Evolutionary conservation across 2,329 filamentous ascomycete species (phyloP), one percentile per base, ranked within the genome.

Genomic region (Hypoxylon sp.): DNA sequence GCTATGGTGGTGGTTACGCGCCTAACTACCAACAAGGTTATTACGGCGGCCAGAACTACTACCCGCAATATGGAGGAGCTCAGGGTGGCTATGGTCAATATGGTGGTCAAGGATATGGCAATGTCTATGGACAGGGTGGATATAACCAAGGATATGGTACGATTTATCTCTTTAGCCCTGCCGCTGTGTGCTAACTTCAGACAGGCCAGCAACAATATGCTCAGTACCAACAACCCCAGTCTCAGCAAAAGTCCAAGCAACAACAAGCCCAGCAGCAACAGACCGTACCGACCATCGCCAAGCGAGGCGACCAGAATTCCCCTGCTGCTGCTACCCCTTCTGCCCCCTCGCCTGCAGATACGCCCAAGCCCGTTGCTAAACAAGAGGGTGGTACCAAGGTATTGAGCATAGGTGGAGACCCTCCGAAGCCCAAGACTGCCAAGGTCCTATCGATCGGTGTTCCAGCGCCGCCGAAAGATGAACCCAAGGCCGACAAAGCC

Each of bases 381-480:
- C 88, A 85, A 77, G 83, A 84, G 64, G 85, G 84, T 30, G 84
- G 84, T 42, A 78, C 87, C 49, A 92, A 91, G 77, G 89, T 91
- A 16, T 78, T 90, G 70, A 90, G 81, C 77, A 89, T 87, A 73
- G 85, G 85, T 20, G 85, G 84, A 54, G 86, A 88, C 54, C 73
- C 78, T 22, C 72, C 79, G 26, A 83, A 84, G 75, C 79, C 83
- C 56, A 84, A 84, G 74, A 76, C 78, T 36, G 83, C 90, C 32
- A 94, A 94, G 79, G 91, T 95, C n/a, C 83, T 94, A 26, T 91
- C 91, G 46, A 90, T 97, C 59, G 91, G 91, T 45, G 84, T 81
- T 16, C 80, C 85, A 1, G 53, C 79, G 6, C 80, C 85, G n/a
- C 81, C 85, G 36, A 86, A 88, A 76, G 81, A 85, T 50, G 84